Base-by-base conservation (phyloP, 495 filamentous ascomycete genomes). In the Tuber indicum region DNA sequence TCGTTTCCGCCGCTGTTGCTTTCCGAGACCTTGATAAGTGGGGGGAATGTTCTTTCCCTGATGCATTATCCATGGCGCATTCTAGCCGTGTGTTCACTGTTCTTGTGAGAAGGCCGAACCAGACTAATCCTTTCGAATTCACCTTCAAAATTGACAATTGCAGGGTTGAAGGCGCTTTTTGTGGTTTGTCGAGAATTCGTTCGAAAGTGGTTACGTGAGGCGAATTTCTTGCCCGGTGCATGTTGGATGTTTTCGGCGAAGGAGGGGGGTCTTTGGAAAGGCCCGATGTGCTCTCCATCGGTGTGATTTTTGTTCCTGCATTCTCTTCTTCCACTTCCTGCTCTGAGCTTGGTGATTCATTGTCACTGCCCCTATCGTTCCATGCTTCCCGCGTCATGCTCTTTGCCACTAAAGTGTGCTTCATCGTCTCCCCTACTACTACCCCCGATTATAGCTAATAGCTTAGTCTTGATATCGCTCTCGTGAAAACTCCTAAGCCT, bases 361-460 rank as follows among this genome's bases (percentile, higher is more conserved):
- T 49, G 26, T 74, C 71, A 3, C 52, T 45, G 42, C 74, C 72
- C 45, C 73, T 74, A 17, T 70, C 73, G n/a, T 77, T 79, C 73
- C 19, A 72, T 74, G 16, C 73, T 81, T 70, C 91, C 90, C 49
- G 90, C 47, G 6, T 9, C 21, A 8, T 52, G 6, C 5, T n/a
- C 89, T 66, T 91, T 89, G 41, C 91, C 91, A 66, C 92, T 91
- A 0, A 92, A 94, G n/a, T 93, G 88, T 21, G 93, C 87, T 84
- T 96, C 94, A 79, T 96, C 93, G 79, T 96, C 94, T 6, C 92
- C 94, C 32, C 32, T 1, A 84, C 97, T 3, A 52, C n/a, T 93
- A 49, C 89, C 92, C 78, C 92, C 86, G 66, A 86, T 42, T 58
- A n/a, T n/a, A 52, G 9, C 47, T 1, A 52, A 23, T 52, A 1